phyloP scores from a whole-genome alignment of 2,329 filamentous ascomycete genomes.

The Colletotrichum simmondsii region DNA sequence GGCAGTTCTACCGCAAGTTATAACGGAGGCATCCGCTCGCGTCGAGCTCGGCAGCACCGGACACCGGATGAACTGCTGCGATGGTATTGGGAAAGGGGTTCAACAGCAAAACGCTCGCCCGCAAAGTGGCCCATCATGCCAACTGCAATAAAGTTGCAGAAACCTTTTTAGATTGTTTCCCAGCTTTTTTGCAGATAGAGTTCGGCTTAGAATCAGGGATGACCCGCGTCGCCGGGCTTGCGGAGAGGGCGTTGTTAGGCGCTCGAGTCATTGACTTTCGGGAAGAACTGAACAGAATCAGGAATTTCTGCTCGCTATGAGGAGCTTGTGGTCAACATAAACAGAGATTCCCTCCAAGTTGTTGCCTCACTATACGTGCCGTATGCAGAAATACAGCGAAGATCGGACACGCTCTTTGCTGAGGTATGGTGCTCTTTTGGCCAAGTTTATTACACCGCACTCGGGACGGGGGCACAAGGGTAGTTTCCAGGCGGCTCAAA shows the following conservation, averaged over 20 bases:
- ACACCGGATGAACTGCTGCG: conserved; percentile 6
- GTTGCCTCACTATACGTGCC: neutral
- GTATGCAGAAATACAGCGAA: neutral
- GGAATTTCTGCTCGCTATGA: neutral
- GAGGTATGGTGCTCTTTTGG: too few relatives aligned
- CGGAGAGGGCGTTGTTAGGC: neutral
- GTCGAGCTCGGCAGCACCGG: conserved; percentile 13
- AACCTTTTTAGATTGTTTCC: conserved; percentile 26
- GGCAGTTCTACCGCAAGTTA: neutral
- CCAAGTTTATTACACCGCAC: too few relatives aligned
- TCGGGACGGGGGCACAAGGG: too few relatives aligned
- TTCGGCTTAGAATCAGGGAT: conserved; percentile 6
- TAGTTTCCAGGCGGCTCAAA: too few relatives aligned
- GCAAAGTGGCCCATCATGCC: neutral
- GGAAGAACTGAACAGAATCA: neutral
- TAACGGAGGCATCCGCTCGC: neutral
- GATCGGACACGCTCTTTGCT: too few relatives aligned
- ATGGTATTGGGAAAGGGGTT: neutral
- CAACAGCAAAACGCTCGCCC: neutral
- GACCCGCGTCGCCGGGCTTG: neutral
- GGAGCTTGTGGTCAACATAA: too few relatives aligned
- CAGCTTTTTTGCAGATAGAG: neutral
- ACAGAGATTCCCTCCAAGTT: too few relatives aligned
- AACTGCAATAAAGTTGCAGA: conserved; percentile 17
- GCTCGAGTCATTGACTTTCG: conserved; percentile 1